phyloP scores from a whole-genome alignment of 768 basidiomycete species.

The Myochromella boudieri region DNA sequence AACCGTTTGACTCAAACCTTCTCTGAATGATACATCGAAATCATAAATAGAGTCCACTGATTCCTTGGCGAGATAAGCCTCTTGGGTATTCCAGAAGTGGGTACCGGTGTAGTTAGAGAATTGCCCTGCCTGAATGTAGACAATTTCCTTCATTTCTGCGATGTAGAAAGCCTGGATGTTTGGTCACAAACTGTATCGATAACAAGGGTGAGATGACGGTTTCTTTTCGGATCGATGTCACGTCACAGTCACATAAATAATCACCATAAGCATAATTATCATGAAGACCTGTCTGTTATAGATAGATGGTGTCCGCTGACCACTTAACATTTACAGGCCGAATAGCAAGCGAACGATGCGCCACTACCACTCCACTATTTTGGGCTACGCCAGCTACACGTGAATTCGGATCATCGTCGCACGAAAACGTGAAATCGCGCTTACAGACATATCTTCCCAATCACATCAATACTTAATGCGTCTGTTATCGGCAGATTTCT shows the following conservation, averaged over 20 bases:
- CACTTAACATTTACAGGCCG: too few relatives aligned
- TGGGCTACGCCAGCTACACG: too few relatives aligned
- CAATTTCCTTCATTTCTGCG: conserved; percentile 65
- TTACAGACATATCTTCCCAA: too few relatives aligned
- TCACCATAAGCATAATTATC: too few relatives aligned
- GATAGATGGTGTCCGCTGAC: too few relatives aligned
- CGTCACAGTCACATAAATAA: conserved; percentile 11
- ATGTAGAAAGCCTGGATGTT: not conserved
- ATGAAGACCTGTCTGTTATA: too few relatives aligned
- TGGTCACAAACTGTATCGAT: not conserved
- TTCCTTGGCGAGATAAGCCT: conserved; percentile 58
- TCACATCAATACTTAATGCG: too few relatives aligned
- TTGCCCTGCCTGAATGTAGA: conserved; percentile 74
- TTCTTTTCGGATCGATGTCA: conserved; percentile 12
- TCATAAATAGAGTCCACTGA: conserved; percentile 43
- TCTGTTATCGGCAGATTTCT: too few relatives aligned
- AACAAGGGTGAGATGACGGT: not conserved
- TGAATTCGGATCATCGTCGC: not conserved
- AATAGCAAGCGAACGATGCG: too few relatives aligned
- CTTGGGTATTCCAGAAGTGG: conserved; percentile 84
- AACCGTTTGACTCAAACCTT: conserved; percentile 53
- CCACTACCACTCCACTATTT: too few relatives aligned
- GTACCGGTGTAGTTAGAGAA: conserved; percentile 69
- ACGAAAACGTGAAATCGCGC: too few relatives aligned
- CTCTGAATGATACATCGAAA: conserved; percentile 65